Percentiles rank a stretch among this genome's conserved stretches.
Evolutionary conservation across 2,329 filamentous ascomycete genomes (phyloP).

Genomic region (Microthyrium microscopicum): DNA sequence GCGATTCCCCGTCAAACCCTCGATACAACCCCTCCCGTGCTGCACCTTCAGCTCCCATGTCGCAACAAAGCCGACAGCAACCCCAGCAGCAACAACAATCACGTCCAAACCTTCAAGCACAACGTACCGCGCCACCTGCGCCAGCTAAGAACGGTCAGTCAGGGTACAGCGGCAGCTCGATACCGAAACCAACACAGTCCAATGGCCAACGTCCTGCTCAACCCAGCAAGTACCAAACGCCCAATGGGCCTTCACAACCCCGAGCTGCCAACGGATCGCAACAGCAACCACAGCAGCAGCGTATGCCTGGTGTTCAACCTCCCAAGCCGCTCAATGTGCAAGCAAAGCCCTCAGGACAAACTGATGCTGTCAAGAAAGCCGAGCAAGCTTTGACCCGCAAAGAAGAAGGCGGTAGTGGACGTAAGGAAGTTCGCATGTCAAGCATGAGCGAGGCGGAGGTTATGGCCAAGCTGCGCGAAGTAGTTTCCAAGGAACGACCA

Average conservation of each 20-base stretch:
- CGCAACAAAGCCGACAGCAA: constrained; percentile 23
- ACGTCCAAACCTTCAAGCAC: constrained; percentile 44
- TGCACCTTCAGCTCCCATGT: constrained; percentile 64
- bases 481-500: constrained; percentile 89
- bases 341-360: constrained; percentile 26
- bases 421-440: constrained; percentile 94
- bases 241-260: background rate
- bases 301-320: constrained; percentile 25
- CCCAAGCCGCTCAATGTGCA: constrained; percentile 38
- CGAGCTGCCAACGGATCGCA: no score
- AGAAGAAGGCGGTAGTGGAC: constrained; percentile 55
- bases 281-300: constrained; percentile 5
- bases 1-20: constrained; percentile 24
- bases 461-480: constrained; percentile 87
- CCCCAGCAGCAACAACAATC: constrained; percentile 10
- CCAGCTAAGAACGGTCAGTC: constrained; percentile 28
- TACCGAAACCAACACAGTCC: constrained; percentile 4
- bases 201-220: constrained; percentile 9
- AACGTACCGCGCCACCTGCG: constrained; percentile 67
- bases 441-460: constrained; percentile 96
- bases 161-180: constrained; percentile 3
- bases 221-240: constrained; percentile 3
- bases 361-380: constrained; percentile 69
- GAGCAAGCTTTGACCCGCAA: constrained; percentile 63
- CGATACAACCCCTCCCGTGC: constrained; percentile 77